A percentile compares a stretch with the other conserved stretches of the same genome.
Evolutionary conservation across 1,284 basidiomycete species (phyloP).

Genomic region (Erythrobasidium hasegawianum): DNA sequence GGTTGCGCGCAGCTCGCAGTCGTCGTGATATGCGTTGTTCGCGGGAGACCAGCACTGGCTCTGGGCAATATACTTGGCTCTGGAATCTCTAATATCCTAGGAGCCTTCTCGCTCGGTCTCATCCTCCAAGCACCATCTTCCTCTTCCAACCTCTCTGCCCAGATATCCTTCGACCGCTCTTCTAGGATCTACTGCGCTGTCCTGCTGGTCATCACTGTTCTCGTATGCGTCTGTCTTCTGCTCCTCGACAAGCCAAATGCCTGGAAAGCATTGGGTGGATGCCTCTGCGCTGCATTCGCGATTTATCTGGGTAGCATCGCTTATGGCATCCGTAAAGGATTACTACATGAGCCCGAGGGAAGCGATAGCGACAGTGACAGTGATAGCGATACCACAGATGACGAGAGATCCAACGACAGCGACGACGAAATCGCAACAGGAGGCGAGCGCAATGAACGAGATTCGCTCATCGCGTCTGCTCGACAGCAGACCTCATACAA

Average conservation of each 20-base stretch:
- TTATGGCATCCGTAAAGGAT: constrained; percentile 39
- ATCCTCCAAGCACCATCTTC: constrained; percentile 1
- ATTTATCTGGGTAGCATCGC: constrained; percentile 41
- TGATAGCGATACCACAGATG: constrained; percentile 21
- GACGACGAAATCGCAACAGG: no score
- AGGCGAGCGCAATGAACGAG: not conserved
- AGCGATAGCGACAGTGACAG: constrained; percentile 42
- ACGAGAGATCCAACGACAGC: no score
- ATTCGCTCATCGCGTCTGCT: not conserved
- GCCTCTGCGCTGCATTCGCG: constrained; percentile 37
- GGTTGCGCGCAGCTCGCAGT: constrained; percentile 38
- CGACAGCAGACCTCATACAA: not conserved
- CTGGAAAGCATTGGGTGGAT: constrained; percentile 31
- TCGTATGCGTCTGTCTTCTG: not conserved
- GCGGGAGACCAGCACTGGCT: constrained; percentile 37
- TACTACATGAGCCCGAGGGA: constrained; percentile 40
- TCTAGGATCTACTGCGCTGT: constrained; percentile 26
- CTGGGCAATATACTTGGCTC: constrained; percentile 44
- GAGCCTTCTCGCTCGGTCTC: constrained; percentile 37
- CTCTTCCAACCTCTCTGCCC: not conserved
- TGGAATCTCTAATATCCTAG: constrained; percentile 45
- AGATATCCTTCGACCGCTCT: constrained; percentile 28
- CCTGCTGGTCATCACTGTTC: constrained; percentile 17
- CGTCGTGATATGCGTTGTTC: constrained; percentile 34
- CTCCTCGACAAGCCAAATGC: not conserved